Conservation (phyloP, 2,329 filamentous ascomycete genomes). For the Cladosporium sp. region DNA sequence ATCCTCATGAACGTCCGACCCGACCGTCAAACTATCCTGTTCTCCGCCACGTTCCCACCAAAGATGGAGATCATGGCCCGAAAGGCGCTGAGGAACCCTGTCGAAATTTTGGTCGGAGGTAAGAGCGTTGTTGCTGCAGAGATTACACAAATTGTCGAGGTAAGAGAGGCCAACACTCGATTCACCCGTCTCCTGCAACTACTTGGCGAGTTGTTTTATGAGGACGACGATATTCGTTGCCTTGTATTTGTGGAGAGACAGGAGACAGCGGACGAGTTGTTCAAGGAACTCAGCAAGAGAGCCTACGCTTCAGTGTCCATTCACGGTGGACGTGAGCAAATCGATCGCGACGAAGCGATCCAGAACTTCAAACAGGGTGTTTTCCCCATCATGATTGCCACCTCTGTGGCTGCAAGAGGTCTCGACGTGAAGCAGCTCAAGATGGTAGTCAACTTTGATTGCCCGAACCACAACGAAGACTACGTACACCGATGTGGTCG, state of each 20-base stretch:
- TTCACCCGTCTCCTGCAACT: constrained; percentile 80
- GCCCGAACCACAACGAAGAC: constrained; percentile 90
- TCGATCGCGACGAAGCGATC: constrained; percentile 88
- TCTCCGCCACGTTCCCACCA: constrained; percentile 92
- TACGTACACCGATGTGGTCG: constrained; percentile 93
- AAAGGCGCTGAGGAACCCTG: constrained; percentile 77
- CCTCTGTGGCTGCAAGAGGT: constrained; percentile 89
- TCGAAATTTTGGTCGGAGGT: constrained; percentile 90
- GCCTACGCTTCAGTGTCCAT: constrained; percentile 91
- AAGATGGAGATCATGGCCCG: constrained; percentile 88
- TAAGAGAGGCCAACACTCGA: constrained; percentile 76
- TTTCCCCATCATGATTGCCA: constrained; percentile 86
- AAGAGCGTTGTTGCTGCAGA: constrained; percentile 64
- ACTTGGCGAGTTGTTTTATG: constrained; percentile 78
- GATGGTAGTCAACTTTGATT: constrained; percentile 92
- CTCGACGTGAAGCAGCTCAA: constrained; percentile 95
- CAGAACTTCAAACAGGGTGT: constrained; percentile 90
- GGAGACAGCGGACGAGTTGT: constrained; percentile 35
- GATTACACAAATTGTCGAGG: constrained; percentile 89
- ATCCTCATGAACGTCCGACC: constrained; percentile 89
- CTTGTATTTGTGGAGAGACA: constrained; percentile 56
- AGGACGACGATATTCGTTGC: constrained; percentile 83
- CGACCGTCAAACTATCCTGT: constrained; percentile 88
- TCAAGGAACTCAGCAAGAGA: constrained; percentile 75
- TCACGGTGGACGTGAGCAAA: constrained; percentile 88